These are phyloP conservation scores for Penicillium herquei DNA, from an alignment of 495 filamentous ascomycete genomes.

Conservation along the genomic window DNA sequence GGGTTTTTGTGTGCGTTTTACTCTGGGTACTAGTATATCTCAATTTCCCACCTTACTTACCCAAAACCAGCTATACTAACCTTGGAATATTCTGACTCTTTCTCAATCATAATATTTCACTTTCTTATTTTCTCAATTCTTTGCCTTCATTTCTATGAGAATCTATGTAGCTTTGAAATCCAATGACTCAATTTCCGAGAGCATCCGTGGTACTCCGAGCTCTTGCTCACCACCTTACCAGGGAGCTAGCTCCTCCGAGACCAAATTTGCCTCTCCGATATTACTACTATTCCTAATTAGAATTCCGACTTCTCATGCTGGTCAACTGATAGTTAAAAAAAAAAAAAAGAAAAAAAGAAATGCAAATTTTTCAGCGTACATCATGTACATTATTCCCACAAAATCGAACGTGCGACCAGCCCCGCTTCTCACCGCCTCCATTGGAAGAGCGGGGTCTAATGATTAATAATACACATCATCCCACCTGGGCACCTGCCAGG, in stretches of 20 bases:
- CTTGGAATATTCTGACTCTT: no score
- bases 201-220: slow-evolving; percentile 8
- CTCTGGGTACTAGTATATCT: background rate
- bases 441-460: slow-evolving; percentile 9
- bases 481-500: no score
- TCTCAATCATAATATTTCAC: background rate
- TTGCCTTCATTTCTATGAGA: background rate
- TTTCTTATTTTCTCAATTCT: background rate
- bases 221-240: background rate
- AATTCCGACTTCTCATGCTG: background rate
- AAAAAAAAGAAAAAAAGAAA: background rate
- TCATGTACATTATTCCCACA: no score
- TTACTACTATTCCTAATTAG: background rate
- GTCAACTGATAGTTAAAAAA: background rate
- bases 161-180: background rate
- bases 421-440: slow-evolving; percentile 11
- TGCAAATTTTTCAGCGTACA: no score
- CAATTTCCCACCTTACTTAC: background rate
- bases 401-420: background rate
- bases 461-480: slow-evolving; percentile 10
- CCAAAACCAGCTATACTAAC: no score
- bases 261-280: background rate
- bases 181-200: background rate
- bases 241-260: background rate
- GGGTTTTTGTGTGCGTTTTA: slow-evolving; percentile 25